Percentiles rank a stretch among this genome's conserved stretches.
Evolutionary conservation across 1,139 yeast genomes (phyloP).

Genomic region (Ogataea hybrid): DNA sequence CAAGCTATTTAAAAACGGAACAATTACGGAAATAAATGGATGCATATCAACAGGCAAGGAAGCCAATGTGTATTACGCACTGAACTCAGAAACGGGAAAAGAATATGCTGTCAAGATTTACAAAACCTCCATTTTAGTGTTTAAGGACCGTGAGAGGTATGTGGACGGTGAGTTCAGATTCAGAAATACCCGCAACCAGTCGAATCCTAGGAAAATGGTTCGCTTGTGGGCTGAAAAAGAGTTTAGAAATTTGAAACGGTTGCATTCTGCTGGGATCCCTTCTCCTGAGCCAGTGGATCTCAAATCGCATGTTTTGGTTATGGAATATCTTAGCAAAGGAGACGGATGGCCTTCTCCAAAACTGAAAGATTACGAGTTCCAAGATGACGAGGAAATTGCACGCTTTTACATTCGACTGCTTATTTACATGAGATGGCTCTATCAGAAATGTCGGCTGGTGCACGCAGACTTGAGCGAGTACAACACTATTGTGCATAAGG

Average conservation of each 20-base stretch:
- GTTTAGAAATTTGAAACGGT: constrained; percentile 83
- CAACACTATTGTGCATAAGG: constrained; percentile 84
- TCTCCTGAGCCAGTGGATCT: constrained; percentile 91
- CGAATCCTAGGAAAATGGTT: constrained; percentile 96
- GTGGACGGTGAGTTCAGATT: constrained; percentile 96
- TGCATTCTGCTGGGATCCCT: constrained; percentile 76
- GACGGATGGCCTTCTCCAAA: constrained; percentile 84
- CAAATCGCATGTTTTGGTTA: constrained; percentile 86
- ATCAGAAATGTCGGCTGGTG: constrained; percentile 82
- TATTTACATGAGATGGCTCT: constrained; percentile 81
- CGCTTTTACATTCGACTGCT: constrained; percentile 75
- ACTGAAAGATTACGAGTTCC: constrained; percentile 73
- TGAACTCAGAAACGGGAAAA: constrained; percentile 57
- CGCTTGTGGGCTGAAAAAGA: constrained; percentile 99
- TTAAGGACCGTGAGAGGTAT: constrained; percentile 93
- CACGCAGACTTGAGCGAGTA: constrained; percentile 98
- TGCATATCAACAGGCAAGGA: constrained; percentile 97
- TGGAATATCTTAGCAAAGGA: constrained; percentile 77
- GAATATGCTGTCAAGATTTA: constrained; percentile 91
- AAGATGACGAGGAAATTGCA: constrained; percentile 61
- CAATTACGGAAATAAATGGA: constrained; percentile 84
- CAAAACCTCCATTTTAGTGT: constrained; percentile 92
- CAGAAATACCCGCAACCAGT: constrained; percentile 76
- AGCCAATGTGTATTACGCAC: constrained; percentile 96
- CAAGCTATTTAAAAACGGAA: constrained; percentile 78